These are phyloP conservation scores for Dacryopinax primogenitus DNA, from an alignment of 768 basidiomycete species.

Conservation along the genomic window DNA sequence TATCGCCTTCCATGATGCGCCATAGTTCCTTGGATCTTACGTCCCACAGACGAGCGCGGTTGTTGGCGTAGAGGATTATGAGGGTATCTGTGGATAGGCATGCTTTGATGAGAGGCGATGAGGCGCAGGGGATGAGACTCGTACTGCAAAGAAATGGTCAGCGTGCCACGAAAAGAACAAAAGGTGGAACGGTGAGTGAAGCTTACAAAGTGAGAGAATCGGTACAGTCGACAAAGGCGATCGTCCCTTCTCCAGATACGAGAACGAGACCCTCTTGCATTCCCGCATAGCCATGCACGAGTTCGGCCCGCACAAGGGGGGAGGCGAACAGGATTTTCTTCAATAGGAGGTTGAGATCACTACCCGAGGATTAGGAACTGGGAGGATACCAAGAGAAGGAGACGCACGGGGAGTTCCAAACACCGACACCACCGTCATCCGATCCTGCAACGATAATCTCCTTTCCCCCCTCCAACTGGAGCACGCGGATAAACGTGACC, in stretches of 20 bases:
- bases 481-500: slow-evolving; percentile 41
- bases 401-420: slow-evolving; percentile 57
- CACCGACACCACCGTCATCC: slow-evolving; percentile 62
- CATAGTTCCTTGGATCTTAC: slow-evolving; percentile 68
- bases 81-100: slow-evolving; percentile 58
- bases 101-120: slow-evolving; percentile 48
- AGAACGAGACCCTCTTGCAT: slow-evolving; percentile 59
- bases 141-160: slow-evolving; percentile 39
- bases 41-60: slow-evolving; percentile 78
- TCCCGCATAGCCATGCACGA: slow-evolving; percentile 42
- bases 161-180: neutral
- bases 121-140: slow-evolving; percentile 69
- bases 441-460: slow-evolving; percentile 58
- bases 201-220: slow-evolving; percentile 69
- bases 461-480: slow-evolving; percentile 45
- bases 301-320: slow-evolving; percentile 47
- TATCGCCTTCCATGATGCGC: slow-evolving; percentile 63
- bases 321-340: slow-evolving; percentile 62
- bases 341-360: slow-evolving; percentile 51
- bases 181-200: slow-evolving; percentile 11
- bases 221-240: slow-evolving; percentile 56
- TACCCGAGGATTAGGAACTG: slow-evolving; percentile 21
- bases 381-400: neutral
- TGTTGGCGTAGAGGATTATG: slow-evolving; percentile 60
- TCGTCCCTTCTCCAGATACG: slow-evolving; percentile 63